Base-by-base conservation (phyloP, 768 basidiomycete genomes). In the Suillus decipiens region DNA sequence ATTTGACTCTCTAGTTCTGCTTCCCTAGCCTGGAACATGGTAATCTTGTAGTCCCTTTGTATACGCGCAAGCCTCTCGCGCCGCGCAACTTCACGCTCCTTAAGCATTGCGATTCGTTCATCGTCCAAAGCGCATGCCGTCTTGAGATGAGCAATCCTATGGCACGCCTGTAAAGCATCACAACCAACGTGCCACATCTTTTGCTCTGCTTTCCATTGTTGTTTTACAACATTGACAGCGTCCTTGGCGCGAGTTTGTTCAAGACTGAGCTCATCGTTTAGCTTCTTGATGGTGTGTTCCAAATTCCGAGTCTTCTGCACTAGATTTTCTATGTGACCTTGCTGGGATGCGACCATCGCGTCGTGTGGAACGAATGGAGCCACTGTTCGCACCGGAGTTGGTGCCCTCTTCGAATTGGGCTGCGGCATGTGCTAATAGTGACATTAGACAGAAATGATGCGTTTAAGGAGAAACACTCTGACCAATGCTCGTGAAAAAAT, bases 291-390 rank as follows among this genome's bases (percentile, higher is more conserved):
- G 5, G 81, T 82, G 64, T 86, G 82, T 62, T 90, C 88, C 59
- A 90, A 81, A 0, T 82, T 83, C 31, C 85, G 85, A 69, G 84
- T 89, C 65, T 86, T 81, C 66, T 88, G 84, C 2, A 90, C 88
- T 59, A 93, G 84, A 48, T 92, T 89, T 56, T 88, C 82, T 57
- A 93, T 90, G 71, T 92, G 89, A 2, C 80, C 75, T 63, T 86
- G 86, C 71, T 88, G 84, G 5, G 86, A 81, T 31, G 85, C 79
- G 65, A 85, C 84, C 68, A 89, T 79, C 28, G 86, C 80, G 36
- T 78, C 79, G 47, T 73, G 73, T 41, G 74, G 81, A 60, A 75
- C 69, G 11, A 73, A 67, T 22, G 63, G 51, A 34, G 45, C 22
- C 39, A 63, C n/a, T 19, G 28, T 36, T 41, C 62, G 43, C 39